phyloP scores from a whole-genome alignment of 352 stramenopile species.

The Globisporangium uncinulatum region DNA sequence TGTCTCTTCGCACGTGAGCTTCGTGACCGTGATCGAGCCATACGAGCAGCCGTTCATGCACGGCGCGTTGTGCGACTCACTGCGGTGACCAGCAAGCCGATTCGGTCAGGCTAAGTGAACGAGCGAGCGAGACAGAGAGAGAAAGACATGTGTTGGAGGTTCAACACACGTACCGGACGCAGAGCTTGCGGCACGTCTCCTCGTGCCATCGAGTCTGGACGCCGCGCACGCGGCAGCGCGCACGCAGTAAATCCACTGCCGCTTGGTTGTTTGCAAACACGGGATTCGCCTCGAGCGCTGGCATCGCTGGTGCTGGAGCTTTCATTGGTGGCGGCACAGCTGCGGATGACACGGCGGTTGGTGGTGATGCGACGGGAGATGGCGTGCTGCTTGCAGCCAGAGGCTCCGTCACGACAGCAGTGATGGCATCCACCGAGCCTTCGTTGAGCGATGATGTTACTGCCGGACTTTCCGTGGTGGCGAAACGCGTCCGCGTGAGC shows the following conservation, averaged over 20 bases:
- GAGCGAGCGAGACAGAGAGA: not conserved
- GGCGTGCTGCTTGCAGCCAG: not conserved
- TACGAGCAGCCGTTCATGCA: slow-evolving; percentile 80
- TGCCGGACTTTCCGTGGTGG: not conserved
- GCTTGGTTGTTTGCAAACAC: slow-evolving; percentile 19
- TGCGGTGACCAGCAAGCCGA: slow-evolving; percentile 3
- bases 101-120: not conserved
- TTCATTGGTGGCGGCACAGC: slow-evolving; percentile 5
- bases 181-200: slow-evolving; percentile 64
- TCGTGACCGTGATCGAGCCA: slow-evolving; percentile 63
- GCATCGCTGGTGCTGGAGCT: not conserved
- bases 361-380: not conserved
- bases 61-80: slow-evolving; percentile 49
- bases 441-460: not conserved
- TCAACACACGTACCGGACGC: slow-evolving; percentile 24
- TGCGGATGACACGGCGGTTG: not conserved
- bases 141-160: not conserved
- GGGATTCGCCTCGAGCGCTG: slow-evolving; percentile 1
- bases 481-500: not conserved
- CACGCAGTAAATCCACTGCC: slow-evolving; percentile 35
- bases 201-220: slow-evolving; percentile 71
- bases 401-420: not conserved
- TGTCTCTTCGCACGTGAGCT: slow-evolving; percentile 57
- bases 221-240: slow-evolving; percentile 47
- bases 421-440: too few relatives aligned